Evolutionary conservation across 441 rosid species (phyloP).

Genomic region (Theobroma grandiflorum): DNA sequence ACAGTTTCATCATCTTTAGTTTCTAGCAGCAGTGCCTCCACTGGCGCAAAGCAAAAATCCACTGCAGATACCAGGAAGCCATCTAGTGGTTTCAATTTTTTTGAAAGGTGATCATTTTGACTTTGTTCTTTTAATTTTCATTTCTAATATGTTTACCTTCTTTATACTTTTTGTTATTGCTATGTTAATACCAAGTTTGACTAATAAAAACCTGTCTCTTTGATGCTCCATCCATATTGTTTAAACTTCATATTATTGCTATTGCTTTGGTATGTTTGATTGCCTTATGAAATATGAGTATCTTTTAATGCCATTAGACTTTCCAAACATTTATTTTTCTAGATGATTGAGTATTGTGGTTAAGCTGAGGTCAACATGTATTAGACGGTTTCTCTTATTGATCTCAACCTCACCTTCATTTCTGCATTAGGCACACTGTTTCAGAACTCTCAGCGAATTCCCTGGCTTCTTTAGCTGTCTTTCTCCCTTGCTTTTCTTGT

Average conservation of each 20-base stretch:
- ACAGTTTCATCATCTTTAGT: constrained; percentile 38
- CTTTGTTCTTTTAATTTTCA: background rate
- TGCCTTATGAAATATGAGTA: background rate
- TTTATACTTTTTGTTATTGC: background rate
- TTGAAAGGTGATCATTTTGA: constrained; percentile 62
- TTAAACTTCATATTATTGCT: background rate
- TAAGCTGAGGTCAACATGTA: background rate
- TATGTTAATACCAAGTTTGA: background rate
- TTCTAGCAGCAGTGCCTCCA: constrained; percentile 34
- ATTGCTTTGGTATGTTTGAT: background rate
- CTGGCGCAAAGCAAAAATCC: constrained; percentile 44
- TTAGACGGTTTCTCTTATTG: constrained; percentile 2
- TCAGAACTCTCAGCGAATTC: background rate
- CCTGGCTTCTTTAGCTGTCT: constrained; percentile 7
- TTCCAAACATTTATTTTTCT: background rate
- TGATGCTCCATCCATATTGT: background rate
- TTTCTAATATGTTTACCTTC: background rate
- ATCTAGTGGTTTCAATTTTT: constrained; percentile 58
- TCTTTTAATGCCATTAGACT: background rate
- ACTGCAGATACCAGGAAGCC: constrained; percentile 57
- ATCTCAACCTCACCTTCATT: constrained; percentile 12
- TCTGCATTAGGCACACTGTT: background rate
- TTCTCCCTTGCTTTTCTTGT: background rate
- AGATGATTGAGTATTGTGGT: constrained; percentile 7
- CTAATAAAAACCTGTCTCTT: background rate